Evolutionary conservation across 768 basidiomycete genomes (phyloP).

Genomic region (Russula abietina): DNA sequence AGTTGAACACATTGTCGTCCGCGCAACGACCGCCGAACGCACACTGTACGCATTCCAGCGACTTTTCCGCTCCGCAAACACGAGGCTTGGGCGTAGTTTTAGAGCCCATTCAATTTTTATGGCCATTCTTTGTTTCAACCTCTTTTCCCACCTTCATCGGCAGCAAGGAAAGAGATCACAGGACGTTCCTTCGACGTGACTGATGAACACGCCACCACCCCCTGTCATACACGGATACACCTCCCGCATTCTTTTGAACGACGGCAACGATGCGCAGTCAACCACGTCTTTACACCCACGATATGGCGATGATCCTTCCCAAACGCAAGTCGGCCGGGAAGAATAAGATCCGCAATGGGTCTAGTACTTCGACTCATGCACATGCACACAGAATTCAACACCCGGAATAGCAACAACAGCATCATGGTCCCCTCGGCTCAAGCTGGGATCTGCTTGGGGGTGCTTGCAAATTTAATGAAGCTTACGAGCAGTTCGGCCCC

Average conservation of each 20-base stretch:
- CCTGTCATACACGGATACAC: constrained; percentile 21
- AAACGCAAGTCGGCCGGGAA: constrained; percentile 1
- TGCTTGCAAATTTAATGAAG: constrained; percentile 46
- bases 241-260: constrained; percentile 13
- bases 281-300: background rate
- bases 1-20: too few relatives aligned
- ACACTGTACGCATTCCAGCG: too few relatives aligned
- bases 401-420: too few relatives aligned
- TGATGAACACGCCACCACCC: constrained; percentile 11
- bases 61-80: too few relatives aligned
- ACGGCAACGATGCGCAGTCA: background rate
- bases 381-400: background rate
- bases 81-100: too few relatives aligned
- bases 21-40: too few relatives aligned
- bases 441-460: constrained; percentile 52
- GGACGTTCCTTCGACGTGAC: background rate
- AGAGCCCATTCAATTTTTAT: too few relatives aligned
- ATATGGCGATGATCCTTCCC: background rate
- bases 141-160: constrained; percentile 3
- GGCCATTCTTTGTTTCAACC: background rate
- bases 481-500: constrained; percentile 54
- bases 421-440: constrained; percentile 23
- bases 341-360: background rate
- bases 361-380: background rate
- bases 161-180: constrained; percentile 3